These are phyloP conservation scores for Fragaria nilgerrensis DNA, from an alignment of 306 rosid species.

Conservation along the genomic window DNA sequence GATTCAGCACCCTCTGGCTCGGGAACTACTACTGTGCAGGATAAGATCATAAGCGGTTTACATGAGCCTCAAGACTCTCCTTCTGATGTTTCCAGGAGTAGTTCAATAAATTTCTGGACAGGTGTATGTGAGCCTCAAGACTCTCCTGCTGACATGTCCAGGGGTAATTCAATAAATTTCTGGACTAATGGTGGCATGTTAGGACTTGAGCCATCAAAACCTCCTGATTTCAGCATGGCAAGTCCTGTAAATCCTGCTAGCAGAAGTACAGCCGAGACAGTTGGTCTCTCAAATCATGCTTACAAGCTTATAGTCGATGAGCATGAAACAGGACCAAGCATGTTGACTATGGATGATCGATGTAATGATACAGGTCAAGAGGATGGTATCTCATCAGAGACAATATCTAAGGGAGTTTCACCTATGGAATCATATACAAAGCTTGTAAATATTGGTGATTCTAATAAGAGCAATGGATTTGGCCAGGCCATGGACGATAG, in stretches of 20 bases:
- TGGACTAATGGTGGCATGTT: slow-evolving; percentile 98
- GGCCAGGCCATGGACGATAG: slow-evolving; percentile 28
- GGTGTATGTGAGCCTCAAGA: slow-evolving; percentile 39
- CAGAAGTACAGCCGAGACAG: slow-evolving; percentile 31
- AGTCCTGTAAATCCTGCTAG: slow-evolving; percentile 38
- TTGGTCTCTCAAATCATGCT: slow-evolving; percentile 29
- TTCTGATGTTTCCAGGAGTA: slow-evolving; percentile 43
- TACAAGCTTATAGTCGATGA: slow-evolving; percentile 35
- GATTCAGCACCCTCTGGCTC: slow-evolving; percentile 34
- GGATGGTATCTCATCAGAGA: slow-evolving; percentile 31
- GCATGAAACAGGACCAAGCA: slow-evolving; percentile 27
- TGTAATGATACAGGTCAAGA: slow-evolving; percentile 37
- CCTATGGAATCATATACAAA: slow-evolving; percentile 12
- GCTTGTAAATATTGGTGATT: slow-evolving; percentile 23
- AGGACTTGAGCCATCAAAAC: slow-evolving; percentile 97
- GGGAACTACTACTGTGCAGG: slow-evolving; percentile 29
- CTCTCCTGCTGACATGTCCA: slow-evolving; percentile 37
- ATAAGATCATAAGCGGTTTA: slow-evolving; percentile 29
- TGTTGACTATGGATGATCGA: slow-evolving; percentile 27
- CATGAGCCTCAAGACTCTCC: slow-evolving; percentile 42
- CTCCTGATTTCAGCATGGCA: slow-evolving; percentile 65
- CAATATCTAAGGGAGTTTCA: slow-evolving; percentile 18
- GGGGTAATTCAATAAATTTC: slow-evolving; percentile 55
- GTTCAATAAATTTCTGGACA: slow-evolving; percentile 75
- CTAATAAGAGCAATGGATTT: slow-evolving; percentile 30